phyloP scores from a whole-genome alignment of 495 filamentous ascomycete species.

The Corynascus novoguineensis region DNA sequence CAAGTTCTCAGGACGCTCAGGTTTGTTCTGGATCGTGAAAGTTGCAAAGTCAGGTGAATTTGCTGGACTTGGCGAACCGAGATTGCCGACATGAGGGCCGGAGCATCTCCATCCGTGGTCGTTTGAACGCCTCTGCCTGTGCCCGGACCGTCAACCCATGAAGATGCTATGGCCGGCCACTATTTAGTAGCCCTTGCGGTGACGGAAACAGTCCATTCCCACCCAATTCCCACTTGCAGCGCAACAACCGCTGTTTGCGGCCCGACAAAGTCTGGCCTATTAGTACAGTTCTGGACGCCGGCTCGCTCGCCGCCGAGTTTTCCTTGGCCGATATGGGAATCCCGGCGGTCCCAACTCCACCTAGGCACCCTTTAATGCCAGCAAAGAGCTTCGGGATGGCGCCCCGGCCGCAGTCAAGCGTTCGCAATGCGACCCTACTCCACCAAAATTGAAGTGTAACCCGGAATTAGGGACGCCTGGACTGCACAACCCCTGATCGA shows the following conservation, averaged over 20 bases:
- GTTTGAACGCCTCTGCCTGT: too few species aligned
- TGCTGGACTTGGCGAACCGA: neutral
- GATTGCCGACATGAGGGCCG: neutral
- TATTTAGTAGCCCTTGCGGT: neutral
- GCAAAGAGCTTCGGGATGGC: neutral
- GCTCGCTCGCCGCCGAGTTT: constrained; percentile 16
- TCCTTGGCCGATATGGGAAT: constrained; percentile 13
- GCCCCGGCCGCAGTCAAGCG: neutral
- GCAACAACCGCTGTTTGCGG: neutral
- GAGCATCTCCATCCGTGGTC: constrained; percentile 2
- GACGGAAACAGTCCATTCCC: neutral
- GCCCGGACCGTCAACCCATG: constrained; percentile 4
- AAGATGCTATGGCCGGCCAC: neutral
- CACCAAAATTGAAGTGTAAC: neutral
- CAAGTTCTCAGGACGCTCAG: too few species aligned
- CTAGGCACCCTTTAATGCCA: neutral
- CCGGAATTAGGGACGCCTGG: constrained; percentile 9
- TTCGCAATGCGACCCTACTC: constrained; percentile 11
- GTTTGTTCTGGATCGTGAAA: neutral
- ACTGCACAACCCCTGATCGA: neutral
- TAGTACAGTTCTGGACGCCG: constrained; percentile 22
- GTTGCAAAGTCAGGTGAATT: too few species aligned
- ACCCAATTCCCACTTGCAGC: neutral
- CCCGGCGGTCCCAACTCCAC: constrained; percentile 15
- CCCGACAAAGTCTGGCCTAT: constrained; percentile 11